phyloP scores from a whole-genome alignment of 164 flowering plant genomes.

The Euptelea pleiosperma region DNA sequence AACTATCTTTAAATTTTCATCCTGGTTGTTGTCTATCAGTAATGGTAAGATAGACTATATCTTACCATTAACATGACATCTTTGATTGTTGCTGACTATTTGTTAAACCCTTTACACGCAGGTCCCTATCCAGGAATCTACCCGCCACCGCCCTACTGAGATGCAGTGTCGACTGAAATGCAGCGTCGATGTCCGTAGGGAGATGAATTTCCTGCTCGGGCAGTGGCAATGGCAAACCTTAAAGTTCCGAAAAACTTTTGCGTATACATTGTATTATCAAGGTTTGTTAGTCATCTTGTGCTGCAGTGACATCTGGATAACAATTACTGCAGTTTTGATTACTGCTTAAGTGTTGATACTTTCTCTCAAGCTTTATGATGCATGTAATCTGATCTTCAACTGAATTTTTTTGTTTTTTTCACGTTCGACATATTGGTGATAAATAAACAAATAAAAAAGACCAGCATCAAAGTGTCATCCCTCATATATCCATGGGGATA shows the following conservation, averaged over 20 bases:
- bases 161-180: too few relatives aligned
- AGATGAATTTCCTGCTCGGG: neutral
- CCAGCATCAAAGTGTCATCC: neutral
- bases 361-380: too few relatives aligned
- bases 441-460: neutral
- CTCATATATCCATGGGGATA: neutral
- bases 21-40: too few relatives aligned
- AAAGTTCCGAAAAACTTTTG: neutral
- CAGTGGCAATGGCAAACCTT: neutral
- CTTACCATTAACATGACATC: neutral
- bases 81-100: neutral
- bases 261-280: slow-evolving; percentile 2
- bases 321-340: too few relatives aligned
- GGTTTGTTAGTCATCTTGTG: neutral
- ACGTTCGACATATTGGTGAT: neutral
- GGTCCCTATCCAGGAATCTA: slow-evolving; percentile 32
- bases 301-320: too few relatives aligned
- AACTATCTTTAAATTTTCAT: slow-evolving; percentile 2
- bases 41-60: too few relatives aligned
- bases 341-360: too few relatives aligned
- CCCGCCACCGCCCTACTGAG: too few relatives aligned
- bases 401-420: too few relatives aligned
- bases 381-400: too few relatives aligned
- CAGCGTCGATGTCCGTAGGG: neutral
- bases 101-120: slow-evolving; percentile 8